Percentiles rank a stretch among this genome's conserved stretches.
These are phyloP conservation scores for Corymbia maculata DNA, from an alignment of 345 rosid species.

Conservation along the genomic window DNA sequence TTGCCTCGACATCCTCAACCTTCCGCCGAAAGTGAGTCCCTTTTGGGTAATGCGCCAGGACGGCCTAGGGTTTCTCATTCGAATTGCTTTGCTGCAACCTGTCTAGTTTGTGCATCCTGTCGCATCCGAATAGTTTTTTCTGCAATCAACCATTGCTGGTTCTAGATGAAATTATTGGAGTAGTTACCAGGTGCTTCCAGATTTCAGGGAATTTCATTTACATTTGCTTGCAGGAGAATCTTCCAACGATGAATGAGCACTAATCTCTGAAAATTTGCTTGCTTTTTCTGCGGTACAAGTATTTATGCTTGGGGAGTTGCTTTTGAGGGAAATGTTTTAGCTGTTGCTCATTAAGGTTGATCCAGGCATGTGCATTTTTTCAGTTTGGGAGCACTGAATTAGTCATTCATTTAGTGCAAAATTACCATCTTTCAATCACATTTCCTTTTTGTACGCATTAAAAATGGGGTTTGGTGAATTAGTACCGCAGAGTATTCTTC, in stretches of 20 bases:
- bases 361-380: fast-evolving
- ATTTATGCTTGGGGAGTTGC: background rate
- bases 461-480: background rate
- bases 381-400: background rate
- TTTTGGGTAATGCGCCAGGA: background rate
- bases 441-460: fast-evolving
- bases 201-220: background rate
- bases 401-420: background rate
- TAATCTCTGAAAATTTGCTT: background rate
- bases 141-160: background rate
- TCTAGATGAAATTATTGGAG: background rate
- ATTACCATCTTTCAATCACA: background rate
- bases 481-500: background rate
- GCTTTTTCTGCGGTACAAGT: fast-evolving
- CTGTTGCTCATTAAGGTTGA: background rate
- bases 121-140: background rate
- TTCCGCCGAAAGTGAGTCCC: conserved; percentile 65
- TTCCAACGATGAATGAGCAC: background rate
- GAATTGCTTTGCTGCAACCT: background rate
- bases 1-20: conserved; percentile 88
- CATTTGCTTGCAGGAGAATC: fast-evolving
- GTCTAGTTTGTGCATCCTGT: fast-evolving
- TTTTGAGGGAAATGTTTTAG: background rate
- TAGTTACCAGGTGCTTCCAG: background rate
- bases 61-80: background rate